Percentiles rank a stretch among this genome's conserved stretches.
These are phyloP conservation scores for Haplosporangium gracile DNA, from an alignment of 192 early-diverging fungal species.

Conservation along the genomic window DNA sequence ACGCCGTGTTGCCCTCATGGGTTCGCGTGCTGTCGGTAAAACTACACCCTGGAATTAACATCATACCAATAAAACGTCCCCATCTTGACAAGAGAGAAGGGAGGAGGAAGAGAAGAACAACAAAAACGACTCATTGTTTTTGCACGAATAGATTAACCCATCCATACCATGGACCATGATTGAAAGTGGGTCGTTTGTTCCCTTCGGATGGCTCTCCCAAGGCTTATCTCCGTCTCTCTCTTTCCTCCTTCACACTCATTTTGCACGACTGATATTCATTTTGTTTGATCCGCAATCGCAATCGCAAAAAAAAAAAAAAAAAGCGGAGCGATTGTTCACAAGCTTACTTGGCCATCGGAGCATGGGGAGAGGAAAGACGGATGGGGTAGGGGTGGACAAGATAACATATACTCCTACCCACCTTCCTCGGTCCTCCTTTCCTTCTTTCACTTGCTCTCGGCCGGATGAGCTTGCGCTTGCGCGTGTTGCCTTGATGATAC, in stretches of 20 bases:
- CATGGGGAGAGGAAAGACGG: not conserved
- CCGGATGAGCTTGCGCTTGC: not conserved
- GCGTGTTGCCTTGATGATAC: not conserved
- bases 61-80: not conserved
- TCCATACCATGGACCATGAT: not conserved
- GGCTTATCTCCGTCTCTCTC: not conserved
- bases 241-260: not conserved
- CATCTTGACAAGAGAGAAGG: conserved; percentile 1
- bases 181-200: not conserved
- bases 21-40: conserved; percentile 82
- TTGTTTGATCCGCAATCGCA: not conserved
- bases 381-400: not conserved
- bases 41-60: not conserved
- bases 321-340: not conserved
- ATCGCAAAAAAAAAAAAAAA: conserved; percentile 1
- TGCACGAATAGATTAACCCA: not conserved
- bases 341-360: not conserved
- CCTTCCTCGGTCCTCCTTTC: not conserved
- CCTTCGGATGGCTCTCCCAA: not conserved
- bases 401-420: not conserved
- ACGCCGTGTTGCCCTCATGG: conserved; percentile 86
- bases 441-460: not conserved
- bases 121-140: not conserved
- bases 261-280: not conserved
- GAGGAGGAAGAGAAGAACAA: not conserved